phyloP scores from a whole-genome alignment of 805 yeast species.

The Metschnikowia baotianmanensis region DNA sequence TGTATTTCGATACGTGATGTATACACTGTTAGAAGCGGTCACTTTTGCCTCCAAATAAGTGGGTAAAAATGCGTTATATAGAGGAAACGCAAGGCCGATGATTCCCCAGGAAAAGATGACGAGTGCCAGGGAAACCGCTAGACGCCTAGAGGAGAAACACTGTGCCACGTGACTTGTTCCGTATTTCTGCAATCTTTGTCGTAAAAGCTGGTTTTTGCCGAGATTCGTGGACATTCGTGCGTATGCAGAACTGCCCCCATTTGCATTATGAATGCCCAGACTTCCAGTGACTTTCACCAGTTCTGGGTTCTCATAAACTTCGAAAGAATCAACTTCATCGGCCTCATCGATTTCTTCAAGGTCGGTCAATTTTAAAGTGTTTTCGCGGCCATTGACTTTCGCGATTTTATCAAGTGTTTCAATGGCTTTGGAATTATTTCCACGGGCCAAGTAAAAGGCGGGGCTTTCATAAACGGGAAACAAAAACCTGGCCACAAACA shows the following conservation, averaged over 20 bases:
- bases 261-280: not conserved
- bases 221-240: not conserved
- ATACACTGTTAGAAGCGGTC: constrained; percentile 26
- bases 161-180: constrained; percentile 39
- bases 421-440: constrained; percentile 50
- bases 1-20: constrained; percentile 24
- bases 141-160: constrained; percentile 45
- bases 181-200: constrained; percentile 19
- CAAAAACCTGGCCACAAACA: constrained; percentile 33
- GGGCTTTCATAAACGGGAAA: constrained; percentile 54
- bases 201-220: constrained; percentile 5
- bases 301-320: not conserved
- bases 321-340: constrained; percentile 15
- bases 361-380: constrained; percentile 46
- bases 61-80: constrained; percentile 20
- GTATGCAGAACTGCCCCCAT: not conserved
- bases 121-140: constrained; percentile 44
- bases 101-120: constrained; percentile 51
- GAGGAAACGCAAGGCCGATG: constrained; percentile 27
- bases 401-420: constrained; percentile 45
- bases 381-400: constrained; percentile 39
- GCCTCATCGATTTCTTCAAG: constrained; percentile 43
- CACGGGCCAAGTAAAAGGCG: constrained; percentile 50
- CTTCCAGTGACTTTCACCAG: not conserved
- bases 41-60: constrained; percentile 47